These are phyloP conservation scores for Arbutus unedo DNA, from an alignment of 148 eudicot genomes.

Conservation along the genomic window DNA sequence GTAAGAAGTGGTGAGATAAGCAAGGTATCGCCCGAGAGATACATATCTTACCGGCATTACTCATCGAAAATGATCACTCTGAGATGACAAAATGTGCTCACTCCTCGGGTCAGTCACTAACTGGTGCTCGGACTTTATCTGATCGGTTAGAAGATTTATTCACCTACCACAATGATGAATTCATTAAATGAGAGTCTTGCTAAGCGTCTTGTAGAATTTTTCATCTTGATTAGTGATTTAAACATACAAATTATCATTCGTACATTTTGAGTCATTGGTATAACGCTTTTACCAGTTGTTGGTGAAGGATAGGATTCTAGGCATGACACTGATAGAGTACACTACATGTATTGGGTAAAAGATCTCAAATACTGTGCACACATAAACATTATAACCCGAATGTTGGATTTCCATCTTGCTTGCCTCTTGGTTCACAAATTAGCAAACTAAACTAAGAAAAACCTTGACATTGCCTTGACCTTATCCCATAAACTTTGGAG, in stretches of 20 bases:
- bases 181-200: neutral
- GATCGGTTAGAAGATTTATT: too few species aligned
- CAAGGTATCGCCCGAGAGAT: too few species aligned
- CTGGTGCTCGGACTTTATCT: too few species aligned
- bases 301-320: neutral
- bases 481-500: neutral
- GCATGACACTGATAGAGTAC: neutral
- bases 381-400: neutral
- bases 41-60: too few species aligned
- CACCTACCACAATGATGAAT: too few species aligned
- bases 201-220: neutral
- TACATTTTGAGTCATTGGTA: neutral
- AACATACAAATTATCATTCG: neutral
- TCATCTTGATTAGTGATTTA: neutral
- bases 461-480: neutral
- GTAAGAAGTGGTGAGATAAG: too few species aligned
- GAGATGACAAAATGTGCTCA: too few species aligned
- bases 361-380: neutral
- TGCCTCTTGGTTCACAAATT: neutral
- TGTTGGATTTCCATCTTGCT: neutral
- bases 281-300: neutral
- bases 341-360: neutral
- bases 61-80: too few species aligned
- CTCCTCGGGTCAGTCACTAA: too few species aligned
- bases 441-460: neutral